These are phyloP conservation scores for Ormosia emarginata DNA, from an alignment of 306 rosid species.

Conservation along the genomic window DNA sequence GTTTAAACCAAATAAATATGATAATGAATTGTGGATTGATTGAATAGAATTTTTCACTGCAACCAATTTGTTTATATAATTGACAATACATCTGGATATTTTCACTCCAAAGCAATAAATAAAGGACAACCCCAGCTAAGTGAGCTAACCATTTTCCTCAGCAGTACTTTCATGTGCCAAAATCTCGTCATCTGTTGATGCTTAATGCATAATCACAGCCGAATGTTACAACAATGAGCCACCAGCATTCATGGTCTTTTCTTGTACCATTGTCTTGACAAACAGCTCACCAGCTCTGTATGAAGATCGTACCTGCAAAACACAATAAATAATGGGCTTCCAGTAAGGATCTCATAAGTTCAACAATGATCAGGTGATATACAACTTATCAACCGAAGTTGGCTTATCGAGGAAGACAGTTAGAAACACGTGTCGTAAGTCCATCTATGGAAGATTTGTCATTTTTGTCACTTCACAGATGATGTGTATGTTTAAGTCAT, in stretches of 20 bases:
- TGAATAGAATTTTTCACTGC: too few species aligned
- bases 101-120: too few species aligned
- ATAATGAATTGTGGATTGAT: too few species aligned
- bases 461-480: not conserved
- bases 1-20: too few species aligned
- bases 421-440: not conserved
- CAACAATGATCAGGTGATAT: not conserved
- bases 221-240: constrained; percentile 8
- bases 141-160: constrained; percentile 15
- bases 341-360: not conserved
- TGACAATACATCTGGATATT: too few species aligned
- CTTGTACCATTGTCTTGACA: constrained; percentile 80
- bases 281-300: constrained; percentile 97
- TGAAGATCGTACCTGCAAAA: constrained; percentile 83
- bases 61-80: too few species aligned
- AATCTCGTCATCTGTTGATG: constrained; percentile 12
- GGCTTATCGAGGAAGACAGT: not conserved
- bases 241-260: constrained; percentile 35
- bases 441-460: not conserved
- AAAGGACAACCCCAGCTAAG: too few species aligned
- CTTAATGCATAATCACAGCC: constrained; percentile 1
- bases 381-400: not conserved
- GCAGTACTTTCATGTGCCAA: not conserved
- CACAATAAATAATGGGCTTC: not conserved
- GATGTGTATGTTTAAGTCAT: not conserved